phyloP scores from a whole-genome alignment of 2,329 filamentous ascomycete genomes.

The Claviceps lovelessii region DNA sequence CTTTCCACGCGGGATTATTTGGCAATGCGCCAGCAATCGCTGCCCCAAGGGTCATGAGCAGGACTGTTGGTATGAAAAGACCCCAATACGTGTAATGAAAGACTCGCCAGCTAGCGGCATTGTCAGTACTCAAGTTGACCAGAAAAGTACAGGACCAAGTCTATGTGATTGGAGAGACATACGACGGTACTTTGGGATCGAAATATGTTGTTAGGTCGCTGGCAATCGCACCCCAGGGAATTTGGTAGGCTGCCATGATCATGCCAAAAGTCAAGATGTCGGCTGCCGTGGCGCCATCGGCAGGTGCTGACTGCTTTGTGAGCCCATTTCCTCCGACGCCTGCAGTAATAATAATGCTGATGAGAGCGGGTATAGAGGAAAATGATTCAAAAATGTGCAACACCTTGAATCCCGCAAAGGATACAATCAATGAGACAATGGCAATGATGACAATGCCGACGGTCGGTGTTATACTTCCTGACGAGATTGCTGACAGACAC shows the following conservation, averaged over 20 bases:
- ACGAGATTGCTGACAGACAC: slow-evolving; percentile 39
- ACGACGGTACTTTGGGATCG: slow-evolving; percentile 38
- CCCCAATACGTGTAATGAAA: slow-evolving; percentile 44
- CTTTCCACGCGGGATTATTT: slow-evolving; percentile 38
- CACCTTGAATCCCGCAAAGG: slow-evolving; percentile 45
- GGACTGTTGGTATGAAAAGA: slow-evolving; percentile 37
- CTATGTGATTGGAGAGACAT: slow-evolving; percentile 10
- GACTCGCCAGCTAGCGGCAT: slow-evolving; percentile 22
- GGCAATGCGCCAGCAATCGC: slow-evolving; percentile 48
- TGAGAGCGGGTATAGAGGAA: slow-evolving; percentile 40
- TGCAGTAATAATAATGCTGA: slow-evolving; percentile 39
- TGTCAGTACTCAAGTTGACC: slow-evolving; percentile 3
- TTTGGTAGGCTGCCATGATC: slow-evolving; percentile 48
- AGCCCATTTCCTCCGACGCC: slow-evolving; percentile 39
- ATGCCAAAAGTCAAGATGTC: slow-evolving; percentile 42
- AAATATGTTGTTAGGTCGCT: slow-evolving; percentile 50
- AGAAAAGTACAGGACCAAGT: not conserved
- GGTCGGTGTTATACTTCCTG: slow-evolving; percentile 32
- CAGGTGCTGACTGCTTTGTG: slow-evolving; percentile 29
- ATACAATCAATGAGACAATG: slow-evolving; percentile 41
- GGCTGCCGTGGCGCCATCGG: slow-evolving; percentile 27
- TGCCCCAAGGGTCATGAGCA: slow-evolving; percentile 48
- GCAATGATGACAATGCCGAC: slow-evolving; percentile 48
- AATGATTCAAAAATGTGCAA: slow-evolving; percentile 45
- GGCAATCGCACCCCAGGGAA: slow-evolving; percentile 45